These are phyloP conservation scores for Effrenium voratum DNA, from an alignment of 73 alveolate genomes.

Conservation along the genomic window DNA sequence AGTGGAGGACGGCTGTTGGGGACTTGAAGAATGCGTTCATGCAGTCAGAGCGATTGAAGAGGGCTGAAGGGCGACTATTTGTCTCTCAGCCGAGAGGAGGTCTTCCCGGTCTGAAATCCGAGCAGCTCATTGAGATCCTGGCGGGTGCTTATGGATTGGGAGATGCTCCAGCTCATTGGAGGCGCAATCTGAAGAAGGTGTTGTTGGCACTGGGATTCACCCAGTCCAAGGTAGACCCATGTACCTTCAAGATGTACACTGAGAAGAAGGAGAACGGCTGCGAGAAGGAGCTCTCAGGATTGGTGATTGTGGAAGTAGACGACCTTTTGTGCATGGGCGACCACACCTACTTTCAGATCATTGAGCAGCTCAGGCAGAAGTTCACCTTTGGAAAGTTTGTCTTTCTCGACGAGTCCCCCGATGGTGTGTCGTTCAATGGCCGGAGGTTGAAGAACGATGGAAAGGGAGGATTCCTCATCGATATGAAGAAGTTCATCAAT, in stretches of 20 bases:
- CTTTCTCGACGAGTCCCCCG: background rate
- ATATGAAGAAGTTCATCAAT: background rate
- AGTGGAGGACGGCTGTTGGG: background rate
- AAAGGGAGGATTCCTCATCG: background rate
- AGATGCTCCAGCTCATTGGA: slow-evolving; percentile 28
- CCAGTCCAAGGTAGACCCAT: background rate
- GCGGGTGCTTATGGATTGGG: slow-evolving; percentile 1
- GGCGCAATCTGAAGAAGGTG: background rate
- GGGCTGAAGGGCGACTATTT: background rate
- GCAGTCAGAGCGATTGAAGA: background rate
- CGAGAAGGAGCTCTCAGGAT: background rate
- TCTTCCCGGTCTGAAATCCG: background rate
- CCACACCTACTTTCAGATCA: background rate
- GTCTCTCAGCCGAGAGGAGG: slow-evolving; percentile 14
- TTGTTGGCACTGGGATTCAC: background rate
- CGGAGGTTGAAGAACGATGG: background rate
- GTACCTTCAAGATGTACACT: background rate
- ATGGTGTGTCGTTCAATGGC: background rate
- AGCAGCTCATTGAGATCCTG: slow-evolving; percentile 11
- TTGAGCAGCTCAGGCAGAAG: background rate
- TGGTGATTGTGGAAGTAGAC: slow-evolving; percentile 25
- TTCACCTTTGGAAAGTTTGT: slow-evolving; percentile 12
- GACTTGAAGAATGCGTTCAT: slow-evolving; percentile 30
- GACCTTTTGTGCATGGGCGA: background rate
- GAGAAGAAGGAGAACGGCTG: background rate